Conservation (phyloP, 208 protist genomes). For the Acanthamoeba triangularis region DNA sequence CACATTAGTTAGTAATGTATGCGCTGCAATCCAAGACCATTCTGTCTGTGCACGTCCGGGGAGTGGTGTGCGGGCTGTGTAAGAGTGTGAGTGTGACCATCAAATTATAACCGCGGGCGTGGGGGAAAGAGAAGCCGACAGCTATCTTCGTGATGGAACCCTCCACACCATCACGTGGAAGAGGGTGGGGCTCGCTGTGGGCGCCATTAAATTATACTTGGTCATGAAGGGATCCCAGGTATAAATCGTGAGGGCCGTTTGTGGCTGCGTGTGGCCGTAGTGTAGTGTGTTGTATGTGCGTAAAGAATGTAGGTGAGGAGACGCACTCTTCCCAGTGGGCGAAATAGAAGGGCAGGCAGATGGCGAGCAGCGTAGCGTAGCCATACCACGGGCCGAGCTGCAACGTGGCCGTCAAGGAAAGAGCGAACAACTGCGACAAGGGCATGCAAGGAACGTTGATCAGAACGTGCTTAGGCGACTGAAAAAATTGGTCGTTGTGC, state of each 20-base stretch:
- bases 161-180: neutral
- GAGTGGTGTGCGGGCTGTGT: no score
- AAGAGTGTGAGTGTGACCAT: neutral
- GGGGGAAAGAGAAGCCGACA: neutral
- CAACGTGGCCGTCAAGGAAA: conserved; percentile 14
- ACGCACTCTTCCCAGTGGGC: conserved; percentile 62
- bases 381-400: conserved; percentile 40
- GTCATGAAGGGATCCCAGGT: no score
- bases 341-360: conserved; percentile 39
- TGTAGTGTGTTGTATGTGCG: neutral
- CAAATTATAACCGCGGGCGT: neutral
- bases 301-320: neutral
- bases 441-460: neutral
- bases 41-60: no score
- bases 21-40: neutral
- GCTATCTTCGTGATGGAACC: neutral
- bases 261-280: neutral
- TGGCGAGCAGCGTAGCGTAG: conserved; percentile 15
- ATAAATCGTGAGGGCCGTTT: no score
- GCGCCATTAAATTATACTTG: neutral
- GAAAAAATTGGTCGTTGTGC: no score
- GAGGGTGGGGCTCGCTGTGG: neutral
- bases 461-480: neutral
- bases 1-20: neutral
- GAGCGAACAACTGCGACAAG: neutral